Evolutionary conservation across 208 protist genomes (phyloP), one percentile per base, ranked within the genome.

Genomic region (Leishmania turanica): DNA sequence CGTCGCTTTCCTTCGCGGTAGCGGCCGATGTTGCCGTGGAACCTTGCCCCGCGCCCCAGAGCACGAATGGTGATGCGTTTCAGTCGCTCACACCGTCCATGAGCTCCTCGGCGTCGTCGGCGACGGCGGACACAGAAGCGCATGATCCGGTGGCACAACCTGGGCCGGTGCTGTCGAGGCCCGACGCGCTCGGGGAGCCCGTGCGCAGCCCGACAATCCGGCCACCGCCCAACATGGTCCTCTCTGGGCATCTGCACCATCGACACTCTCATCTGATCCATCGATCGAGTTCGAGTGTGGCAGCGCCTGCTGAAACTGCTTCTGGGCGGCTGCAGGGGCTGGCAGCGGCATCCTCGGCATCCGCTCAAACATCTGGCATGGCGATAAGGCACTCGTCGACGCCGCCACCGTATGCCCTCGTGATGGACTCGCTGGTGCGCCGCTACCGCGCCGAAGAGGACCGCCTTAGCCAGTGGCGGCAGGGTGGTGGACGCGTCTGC

Each of bases 351-450:
- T 56, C 72, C 19, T 60, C 5, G 19, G 72, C 4, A 40, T 76
- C 72, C 1, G 31, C 72, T 27, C 51, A 47, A 34, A 45, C n/a
- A 13, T 76, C 72, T 47, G 17, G 19, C 51, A 15, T 45, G 34
- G 53, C 31, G n/a, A 42, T 56, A 64, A 77, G 21, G 19, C 74
- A 62, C n/a, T 66, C 51, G 54, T 45, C 56, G 42, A 54, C 82
- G 21, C 78, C 78, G n/a, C 62, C 82, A 11, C 24, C 73, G 3
- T n/a, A 49, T 21, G 77, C 73, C 9, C 49, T 82, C 4, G 82
- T 82, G 31, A 82, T 86, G 78, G 73, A 86, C 54, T 79, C 82
- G 51, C 37, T 86, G 24, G 82, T 82, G 62, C 82, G 78, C 34
- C 82, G 82, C 51, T 86, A 80, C 73, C 78, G 56, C 24, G 77